Evolutionary conservation across 176 grass and related monocot species (phyloP), one percentile per base, ranked within the genome.

Genomic region (Chloris gayana): DNA sequence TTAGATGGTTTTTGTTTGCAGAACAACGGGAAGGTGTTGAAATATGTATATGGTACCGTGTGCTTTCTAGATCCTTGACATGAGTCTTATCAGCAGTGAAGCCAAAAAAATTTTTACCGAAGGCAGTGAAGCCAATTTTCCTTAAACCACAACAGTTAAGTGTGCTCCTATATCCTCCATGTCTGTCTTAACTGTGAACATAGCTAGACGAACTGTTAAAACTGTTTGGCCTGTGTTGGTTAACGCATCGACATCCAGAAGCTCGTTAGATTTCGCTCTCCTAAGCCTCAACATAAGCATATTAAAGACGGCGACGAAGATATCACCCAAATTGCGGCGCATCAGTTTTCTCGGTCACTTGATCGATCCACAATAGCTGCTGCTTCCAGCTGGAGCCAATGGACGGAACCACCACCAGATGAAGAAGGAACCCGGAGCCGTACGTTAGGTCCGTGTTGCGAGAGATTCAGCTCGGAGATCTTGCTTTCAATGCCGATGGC

Each of bases 401-500:
- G 2, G 9, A 26, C n/a, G n/a, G n/a, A n/a, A n/a, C n/a, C n/a
- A 12, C 19, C 31, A 41, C 41, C 53, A 44, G 26, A 6, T 18
- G 67, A 74, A 37, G 33, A 63, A 67, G 26, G 39, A 69, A 27
- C 51, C 51, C 38, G 30, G 66, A 47, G 22, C 6, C 6, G 14
- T 57, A 80, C 41, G 80, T 69, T 73, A 77, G 73, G 67, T 79
- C 80, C 24, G 74, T 73, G 35, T 59, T 38, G 80, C 47, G 3
- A 10, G 26, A 83, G 86, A 88, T 84, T 77, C 46, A 15, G 76
- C 13, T 44, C 17, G 53, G 70, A 75, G 81, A 88, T 88, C 32
- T 88, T 32, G 63, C 70, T 31, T 84, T 88, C 76, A 88, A 79
- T 80, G 70, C 14, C 64, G 82, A 89, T 75, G 53, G 82, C 76